A percentile compares a stretch with the other conserved stretches of the same genome.
Evolutionary conservation across 768 basidiomycete genomes (phyloP).

Genomic region (Psilocybe subaeruginosa): DNA sequence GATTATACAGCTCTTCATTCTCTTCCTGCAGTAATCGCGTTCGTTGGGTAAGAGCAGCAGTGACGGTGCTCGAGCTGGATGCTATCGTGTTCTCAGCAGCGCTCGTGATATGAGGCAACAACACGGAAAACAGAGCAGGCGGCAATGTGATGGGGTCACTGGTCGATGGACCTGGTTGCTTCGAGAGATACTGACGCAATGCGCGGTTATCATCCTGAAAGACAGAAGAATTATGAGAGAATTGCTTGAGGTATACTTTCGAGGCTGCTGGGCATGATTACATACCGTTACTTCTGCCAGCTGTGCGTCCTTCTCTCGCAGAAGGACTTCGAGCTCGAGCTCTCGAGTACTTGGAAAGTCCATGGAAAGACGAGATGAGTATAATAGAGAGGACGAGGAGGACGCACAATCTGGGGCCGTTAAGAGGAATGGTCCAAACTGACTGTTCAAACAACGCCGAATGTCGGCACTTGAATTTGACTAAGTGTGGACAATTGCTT

Average conservation of each 20-base stretch:
- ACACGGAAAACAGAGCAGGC: constrained; percentile 65
- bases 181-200: constrained; percentile 65
- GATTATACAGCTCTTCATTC: constrained; percentile 83
- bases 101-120: constrained; percentile 67
- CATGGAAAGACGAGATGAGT: constrained; percentile 39
- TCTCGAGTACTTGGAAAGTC: constrained; percentile 75
- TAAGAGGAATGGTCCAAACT: not conserved
- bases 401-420: constrained; percentile 9
- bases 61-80: constrained; percentile 55
- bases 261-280: constrained; percentile 14
- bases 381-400: constrained; percentile 10
- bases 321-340: constrained; percentile 77
- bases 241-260: not conserved
- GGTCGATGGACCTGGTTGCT: constrained; percentile 60
- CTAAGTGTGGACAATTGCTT: constrained; percentile 5
- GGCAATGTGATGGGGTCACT: constrained; percentile 73
- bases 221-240: not conserved
- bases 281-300: constrained; percentile 74
- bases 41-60: constrained; percentile 76
- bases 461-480: constrained; percentile 9
- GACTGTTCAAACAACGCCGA: not conserved
- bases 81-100: constrained; percentile 33
- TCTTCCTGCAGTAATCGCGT: constrained; percentile 78
- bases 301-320: constrained; percentile 77
- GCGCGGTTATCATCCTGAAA: constrained; percentile 72